phyloP scores from a whole-genome alignment of 768 basidiomycete genomes.

The Kwoniella sp. region DNA sequence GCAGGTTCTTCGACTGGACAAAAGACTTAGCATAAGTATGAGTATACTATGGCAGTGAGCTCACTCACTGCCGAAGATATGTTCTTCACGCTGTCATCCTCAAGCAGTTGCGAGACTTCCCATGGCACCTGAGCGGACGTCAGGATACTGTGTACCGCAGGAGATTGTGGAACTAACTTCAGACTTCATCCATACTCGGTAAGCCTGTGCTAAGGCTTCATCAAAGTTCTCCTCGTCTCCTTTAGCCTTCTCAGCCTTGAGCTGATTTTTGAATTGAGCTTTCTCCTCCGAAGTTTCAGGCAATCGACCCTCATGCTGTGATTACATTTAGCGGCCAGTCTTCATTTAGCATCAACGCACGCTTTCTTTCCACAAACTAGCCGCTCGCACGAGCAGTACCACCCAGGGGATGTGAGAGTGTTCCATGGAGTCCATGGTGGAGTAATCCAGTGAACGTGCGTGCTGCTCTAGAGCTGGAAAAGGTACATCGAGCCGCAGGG shows the following conservation, averaged over 20 bases:
- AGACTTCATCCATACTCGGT: slow-evolving; percentile 67
- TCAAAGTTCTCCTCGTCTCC: slow-evolving; percentile 95
- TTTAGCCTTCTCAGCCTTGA: slow-evolving; percentile 66
- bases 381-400: slow-evolving; percentile 73
- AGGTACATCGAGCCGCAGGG: slow-evolving; percentile 78
- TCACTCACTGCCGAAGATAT: slow-evolving; percentile 51
- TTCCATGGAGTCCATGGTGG: slow-evolving; percentile 76
- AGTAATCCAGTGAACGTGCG: slow-evolving; percentile 66
- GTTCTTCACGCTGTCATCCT: slow-evolving; percentile 58
- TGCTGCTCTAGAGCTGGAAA: slow-evolving; percentile 77
- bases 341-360: slow-evolving; percentile 53
- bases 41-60: neutral
- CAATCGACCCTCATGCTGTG: slow-evolving; percentile 63
- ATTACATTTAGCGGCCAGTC: neutral
- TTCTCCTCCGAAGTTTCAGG: slow-evolving; percentile 55
- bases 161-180: slow-evolving; percentile 46
- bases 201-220: slow-evolving; percentile 84
- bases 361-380: slow-evolving; percentile 75
- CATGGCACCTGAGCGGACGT: slow-evolving; percentile 57
- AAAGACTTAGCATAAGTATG: neutral
- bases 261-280: slow-evolving; percentile 65
- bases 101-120: slow-evolving; percentile 64
- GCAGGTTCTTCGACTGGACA: slow-evolving; percentile 63
- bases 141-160: neutral
- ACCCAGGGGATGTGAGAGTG: slow-evolving; percentile 89